Conservation (phyloP, 1,139 yeast genomes). For the Candida albicans region DNA sequence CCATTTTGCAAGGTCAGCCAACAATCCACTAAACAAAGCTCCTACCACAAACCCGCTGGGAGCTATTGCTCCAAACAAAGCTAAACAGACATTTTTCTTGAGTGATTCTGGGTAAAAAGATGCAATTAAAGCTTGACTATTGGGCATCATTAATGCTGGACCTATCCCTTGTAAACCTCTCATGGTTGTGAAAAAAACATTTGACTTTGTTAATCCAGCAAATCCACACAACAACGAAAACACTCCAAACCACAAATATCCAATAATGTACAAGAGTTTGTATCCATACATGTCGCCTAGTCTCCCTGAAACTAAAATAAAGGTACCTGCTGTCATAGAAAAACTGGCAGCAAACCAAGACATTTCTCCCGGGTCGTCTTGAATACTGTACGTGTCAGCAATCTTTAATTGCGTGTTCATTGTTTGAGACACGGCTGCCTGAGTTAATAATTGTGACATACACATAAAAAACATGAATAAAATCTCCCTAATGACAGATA, state of each 20-base stretch:
- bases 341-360: slow-evolving; percentile 64
- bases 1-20: slow-evolving; percentile 50
- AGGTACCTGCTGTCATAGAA: slow-evolving; percentile 61
- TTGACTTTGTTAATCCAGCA: slow-evolving; percentile 39
- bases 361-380: slow-evolving; percentile 39
- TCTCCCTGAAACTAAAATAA: slow-evolving; percentile 60
- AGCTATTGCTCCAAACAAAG: slow-evolving; percentile 57
- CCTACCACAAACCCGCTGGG: slow-evolving; percentile 59
- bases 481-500: slow-evolving; percentile 20
- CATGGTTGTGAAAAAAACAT: slow-evolving; percentile 48
- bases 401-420: slow-evolving; percentile 38
- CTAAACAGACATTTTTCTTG: slow-evolving; percentile 43
- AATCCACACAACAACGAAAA: slow-evolving; percentile 56
- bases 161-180: slow-evolving; percentile 65
- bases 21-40: slow-evolving; percentile 44
- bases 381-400: slow-evolving; percentile 37
- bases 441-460: slow-evolving; percentile 50
- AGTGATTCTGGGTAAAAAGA: slow-evolving; percentile 47
- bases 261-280: slow-evolving; percentile 46
- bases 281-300: slow-evolving; percentile 67
- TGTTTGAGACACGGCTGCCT: slow-evolving; percentile 50
- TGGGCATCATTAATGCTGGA: slow-evolving; percentile 57
- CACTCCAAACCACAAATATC: slow-evolving; percentile 48
- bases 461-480: slow-evolving; percentile 29
- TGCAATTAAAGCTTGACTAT: slow-evolving; percentile 56